Conservation (phyloP, 192 early-diverging fungal genomes). For the Allomyces macrogynus region DNA sequence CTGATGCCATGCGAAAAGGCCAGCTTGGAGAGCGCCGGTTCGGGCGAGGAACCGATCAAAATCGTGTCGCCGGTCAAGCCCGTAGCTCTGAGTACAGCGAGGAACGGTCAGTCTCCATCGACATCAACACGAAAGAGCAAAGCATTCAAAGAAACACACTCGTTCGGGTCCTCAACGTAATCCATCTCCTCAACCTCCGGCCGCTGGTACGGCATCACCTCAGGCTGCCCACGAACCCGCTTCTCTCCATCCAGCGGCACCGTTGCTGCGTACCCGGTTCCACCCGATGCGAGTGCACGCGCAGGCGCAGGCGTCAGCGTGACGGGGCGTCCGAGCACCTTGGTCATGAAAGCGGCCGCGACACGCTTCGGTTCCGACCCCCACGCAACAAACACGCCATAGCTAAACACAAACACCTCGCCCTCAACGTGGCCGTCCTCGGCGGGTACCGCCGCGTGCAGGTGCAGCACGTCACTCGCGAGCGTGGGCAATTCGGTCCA, state of each 20-base stretch:
- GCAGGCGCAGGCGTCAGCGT: conserved; percentile 19
- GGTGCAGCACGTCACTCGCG: background rate
- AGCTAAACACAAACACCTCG: conserved; percentile 28
- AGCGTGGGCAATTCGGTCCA: conserved; percentile 2
- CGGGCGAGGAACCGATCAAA: conserved; percentile 22
- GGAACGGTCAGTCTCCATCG: background rate
- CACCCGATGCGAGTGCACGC: background rate
- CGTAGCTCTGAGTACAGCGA: conserved; percentile 7
- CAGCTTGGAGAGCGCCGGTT: conserved; percentile 21
- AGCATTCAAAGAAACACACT: conserved; percentile 5
- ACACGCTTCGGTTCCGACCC: conserved; percentile 20
- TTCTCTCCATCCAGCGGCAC: too few species aligned
- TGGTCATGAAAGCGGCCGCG: conserved; percentile 11
- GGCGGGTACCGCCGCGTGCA: background rate
- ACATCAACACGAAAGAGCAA: conserved; percentile 3
- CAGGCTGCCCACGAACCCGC: too few species aligned
- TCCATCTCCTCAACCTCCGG: conserved; percentile 30
- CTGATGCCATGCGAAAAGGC: conserved; percentile 37
- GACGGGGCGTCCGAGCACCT: conserved; percentile 11
- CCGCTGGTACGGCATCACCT: background rate
- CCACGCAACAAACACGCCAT: conserved; percentile 37
- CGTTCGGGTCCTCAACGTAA: conserved; percentile 16
- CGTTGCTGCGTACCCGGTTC: too few species aligned
- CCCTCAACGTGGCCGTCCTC: conserved; percentile 1
- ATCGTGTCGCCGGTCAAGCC: conserved; percentile 25